These are phyloP conservation scores for Leccinum fibrillosum DNA, from an alignment of 768 basidiomycete species.

Conservation along the genomic window DNA sequence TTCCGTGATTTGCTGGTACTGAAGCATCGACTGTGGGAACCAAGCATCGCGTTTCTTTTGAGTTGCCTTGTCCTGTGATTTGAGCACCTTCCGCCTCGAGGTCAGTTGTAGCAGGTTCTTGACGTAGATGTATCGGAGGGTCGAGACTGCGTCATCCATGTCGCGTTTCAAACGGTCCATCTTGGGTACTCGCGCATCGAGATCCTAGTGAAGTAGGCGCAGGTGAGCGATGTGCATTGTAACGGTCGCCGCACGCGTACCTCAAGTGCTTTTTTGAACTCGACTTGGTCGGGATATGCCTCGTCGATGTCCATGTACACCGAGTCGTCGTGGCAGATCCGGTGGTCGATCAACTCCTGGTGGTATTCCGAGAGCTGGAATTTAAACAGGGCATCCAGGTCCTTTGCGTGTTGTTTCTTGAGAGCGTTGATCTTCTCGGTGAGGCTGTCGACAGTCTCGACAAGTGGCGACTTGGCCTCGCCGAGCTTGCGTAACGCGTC, in stretches of 20 bases:
- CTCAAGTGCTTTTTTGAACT: constrained; percentile 23
- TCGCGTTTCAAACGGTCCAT: constrained; percentile 23
- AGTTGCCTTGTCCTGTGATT: constrained; percentile 16
- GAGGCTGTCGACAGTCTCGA: constrained; percentile 28
- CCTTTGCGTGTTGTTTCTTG: constrained; percentile 27
- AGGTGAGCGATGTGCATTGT: background rate
- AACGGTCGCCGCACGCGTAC: background rate
- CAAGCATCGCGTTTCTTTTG: constrained; percentile 30
- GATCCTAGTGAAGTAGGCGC: constrained; percentile 8
- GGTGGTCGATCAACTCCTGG: constrained; percentile 34
- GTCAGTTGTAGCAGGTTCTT: constrained; percentile 20
- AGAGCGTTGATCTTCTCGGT: constrained; percentile 29
- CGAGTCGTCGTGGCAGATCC: constrained; percentile 21
- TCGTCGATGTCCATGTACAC: constrained; percentile 29
- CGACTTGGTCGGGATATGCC: constrained; percentile 22
- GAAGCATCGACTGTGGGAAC: constrained; percentile 30
- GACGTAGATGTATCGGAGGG: constrained; percentile 31
- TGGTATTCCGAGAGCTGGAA: constrained; percentile 31
- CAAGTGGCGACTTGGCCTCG: background rate
- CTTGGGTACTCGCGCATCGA: constrained; percentile 15
- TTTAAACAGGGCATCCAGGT: constrained; percentile 29
- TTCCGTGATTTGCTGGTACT: constrained; percentile 30
- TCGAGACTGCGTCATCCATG: constrained; percentile 28
- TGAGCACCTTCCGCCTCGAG: constrained; percentile 8
- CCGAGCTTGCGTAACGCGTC: constrained; percentile 24